These are phyloP conservation scores for Eucalyptus cloeziana DNA, from an alignment of 345 rosid species.

Conservation along the genomic window DNA sequence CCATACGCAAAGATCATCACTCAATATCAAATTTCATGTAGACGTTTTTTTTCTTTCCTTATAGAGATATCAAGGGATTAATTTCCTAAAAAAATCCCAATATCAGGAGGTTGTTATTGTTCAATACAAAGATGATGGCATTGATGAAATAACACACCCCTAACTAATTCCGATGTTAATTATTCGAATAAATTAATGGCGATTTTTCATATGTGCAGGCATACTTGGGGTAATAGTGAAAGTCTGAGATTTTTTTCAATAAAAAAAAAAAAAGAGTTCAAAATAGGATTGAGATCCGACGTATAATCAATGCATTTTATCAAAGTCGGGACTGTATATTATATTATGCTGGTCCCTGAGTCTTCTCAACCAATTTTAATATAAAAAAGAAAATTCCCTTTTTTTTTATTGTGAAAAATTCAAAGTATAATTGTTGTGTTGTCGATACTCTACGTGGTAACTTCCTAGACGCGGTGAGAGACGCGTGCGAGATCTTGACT, in stretches of 20 bases:
- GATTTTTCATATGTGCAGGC: not conserved
- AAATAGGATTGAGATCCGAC: not conserved
- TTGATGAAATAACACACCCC: not conserved
- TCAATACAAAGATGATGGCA: too few species aligned
- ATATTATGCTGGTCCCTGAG: not conserved
- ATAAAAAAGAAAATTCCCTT: not conserved
- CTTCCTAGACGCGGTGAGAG: not conserved
- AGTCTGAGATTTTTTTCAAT: not conserved
- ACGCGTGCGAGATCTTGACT: not conserved
- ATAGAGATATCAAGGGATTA: not conserved
- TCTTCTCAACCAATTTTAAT: not conserved
- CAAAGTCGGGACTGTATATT: not conserved
- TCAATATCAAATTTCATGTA: not conserved
- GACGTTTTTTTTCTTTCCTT: not conserved
- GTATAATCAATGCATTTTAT: not conserved
- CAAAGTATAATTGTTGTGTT: not conserved
- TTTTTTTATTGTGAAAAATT: not conserved
- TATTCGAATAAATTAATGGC: not conserved
- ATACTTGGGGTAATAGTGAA: not conserved
- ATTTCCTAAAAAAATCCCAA: not conserved
- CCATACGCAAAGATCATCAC: too few species aligned
- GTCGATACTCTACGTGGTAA: not conserved
- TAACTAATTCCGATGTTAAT: not conserved
- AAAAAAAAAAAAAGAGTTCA: not conserved
- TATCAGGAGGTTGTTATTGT: not conserved